These are phyloP conservation scores for Cladosporium colombiae DNA, from an alignment of 2,329 filamentous ascomycete species.

Conservation along the genomic window DNA sequence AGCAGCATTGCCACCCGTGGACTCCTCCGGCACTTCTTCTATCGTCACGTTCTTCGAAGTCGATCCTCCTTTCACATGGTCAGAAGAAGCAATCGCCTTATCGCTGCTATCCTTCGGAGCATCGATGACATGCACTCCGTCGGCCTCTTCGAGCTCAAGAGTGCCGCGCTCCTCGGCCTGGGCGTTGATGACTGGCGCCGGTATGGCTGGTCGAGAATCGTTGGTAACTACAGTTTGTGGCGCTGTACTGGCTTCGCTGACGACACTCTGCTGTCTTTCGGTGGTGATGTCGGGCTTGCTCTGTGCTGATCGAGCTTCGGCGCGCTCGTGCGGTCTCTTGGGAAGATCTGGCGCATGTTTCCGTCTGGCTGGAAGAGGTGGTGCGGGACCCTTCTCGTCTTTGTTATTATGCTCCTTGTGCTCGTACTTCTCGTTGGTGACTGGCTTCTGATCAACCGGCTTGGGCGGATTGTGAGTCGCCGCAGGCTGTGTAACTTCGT, in stretches of 20 bases:
- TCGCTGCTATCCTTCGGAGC: background rate
- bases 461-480: background rate
- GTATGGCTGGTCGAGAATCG: background rate
- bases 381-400: background rate
- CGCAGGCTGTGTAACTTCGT: background rate
- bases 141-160: slow-evolving; percentile 16
- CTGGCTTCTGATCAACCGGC: background rate
- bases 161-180: slow-evolving; percentile 17
- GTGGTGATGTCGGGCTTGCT: background rate
- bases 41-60: background rate
- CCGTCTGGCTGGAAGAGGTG: slow-evolving; percentile 18
- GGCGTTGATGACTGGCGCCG: slow-evolving; percentile 2
- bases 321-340: background rate
- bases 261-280: background rate
- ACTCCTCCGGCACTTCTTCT: slow-evolving; percentile 6
- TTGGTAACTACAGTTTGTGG: background rate
- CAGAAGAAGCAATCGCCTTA: background rate
- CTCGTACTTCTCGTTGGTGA: background rate
- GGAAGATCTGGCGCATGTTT: slow-evolving; percentile 8
- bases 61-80: background rate
- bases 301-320: background rate
- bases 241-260: background rate
- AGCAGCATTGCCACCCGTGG: background rate
- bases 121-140: slow-evolving; percentile 15
- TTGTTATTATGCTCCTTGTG: background rate